These are phyloP conservation scores for Aureobasidium namibiae DNA, from an alignment of 2,329 filamentous ascomycete species.

Conservation along the genomic window DNA sequence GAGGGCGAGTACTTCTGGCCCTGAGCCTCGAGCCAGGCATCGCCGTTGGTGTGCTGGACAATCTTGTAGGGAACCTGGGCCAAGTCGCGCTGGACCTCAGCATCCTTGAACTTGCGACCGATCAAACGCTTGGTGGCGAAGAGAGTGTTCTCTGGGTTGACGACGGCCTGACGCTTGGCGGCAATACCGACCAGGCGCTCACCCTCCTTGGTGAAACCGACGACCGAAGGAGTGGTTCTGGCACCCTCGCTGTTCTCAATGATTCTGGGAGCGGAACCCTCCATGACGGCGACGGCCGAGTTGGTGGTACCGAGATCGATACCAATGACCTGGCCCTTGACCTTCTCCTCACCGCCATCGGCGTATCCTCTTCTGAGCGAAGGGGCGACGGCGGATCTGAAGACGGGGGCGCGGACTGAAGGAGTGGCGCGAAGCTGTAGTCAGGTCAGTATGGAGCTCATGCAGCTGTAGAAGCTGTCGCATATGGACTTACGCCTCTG, in stretches of 20 bases:
- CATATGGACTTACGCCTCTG: conserved; percentile 25
- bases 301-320: conserved; percentile 99
- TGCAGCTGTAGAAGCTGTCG: neutral
- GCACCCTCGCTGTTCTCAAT: conserved; percentile 97
- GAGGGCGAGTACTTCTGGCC: conserved; percentile 96
- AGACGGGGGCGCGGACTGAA: conserved; percentile 28
- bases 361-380: conserved; percentile 68
- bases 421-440: conserved; percentile 24
- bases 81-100: conserved; percentile 96
- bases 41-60: conserved; percentile 74
- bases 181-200: conserved; percentile 98
- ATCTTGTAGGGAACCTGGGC: conserved; percentile 99
- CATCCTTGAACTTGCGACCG: conserved; percentile 89
- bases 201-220: conserved; percentile 95
- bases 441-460: conserved; percentile 16
- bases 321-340: conserved; percentile 99
- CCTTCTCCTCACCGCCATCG: conserved; percentile 69
- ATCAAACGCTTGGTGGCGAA: conserved; percentile 99
- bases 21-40: conserved; percentile 94
- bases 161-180: conserved; percentile 99
- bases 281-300: conserved; percentile 99
- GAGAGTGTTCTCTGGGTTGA: conserved; percentile 97
- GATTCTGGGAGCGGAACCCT: conserved; percentile 99
- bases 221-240: conserved; percentile 98
- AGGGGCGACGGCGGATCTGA: conserved; percentile 60